A percentile compares a stretch with the other conserved stretches of the same genome.
Evolutionary conservation across 345 rosid species (phyloP).

Genomic region (Pseudoturritis turrita): DNA sequence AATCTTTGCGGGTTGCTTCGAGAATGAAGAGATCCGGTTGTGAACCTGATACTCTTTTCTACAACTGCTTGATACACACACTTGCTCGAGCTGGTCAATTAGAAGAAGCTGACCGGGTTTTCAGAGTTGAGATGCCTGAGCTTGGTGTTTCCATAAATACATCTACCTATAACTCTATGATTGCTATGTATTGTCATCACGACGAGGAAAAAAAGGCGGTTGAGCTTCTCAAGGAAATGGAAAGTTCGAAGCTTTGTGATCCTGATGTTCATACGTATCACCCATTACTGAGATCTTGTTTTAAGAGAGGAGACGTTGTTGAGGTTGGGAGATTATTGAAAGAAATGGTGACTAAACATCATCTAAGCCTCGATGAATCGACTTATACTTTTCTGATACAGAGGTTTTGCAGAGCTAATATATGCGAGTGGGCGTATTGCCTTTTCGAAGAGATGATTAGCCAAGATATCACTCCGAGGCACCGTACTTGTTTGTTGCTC

Average conservation of each 20-base stretch:
- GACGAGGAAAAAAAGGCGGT: slow-evolving; percentile 44
- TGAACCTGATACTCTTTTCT: slow-evolving; percentile 51
- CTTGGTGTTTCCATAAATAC: slow-evolving; percentile 40
- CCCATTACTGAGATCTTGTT: slow-evolving; percentile 63
- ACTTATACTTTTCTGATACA: slow-evolving; percentile 74
- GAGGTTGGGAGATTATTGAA: slow-evolving; percentile 52
- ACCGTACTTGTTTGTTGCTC: slow-evolving; percentile 58
- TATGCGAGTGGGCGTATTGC: slow-evolving; percentile 60
- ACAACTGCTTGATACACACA: slow-evolving; percentile 68
- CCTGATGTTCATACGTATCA: slow-evolving; percentile 73
- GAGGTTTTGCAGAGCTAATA: slow-evolving; percentile 62
- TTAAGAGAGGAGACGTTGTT: slow-evolving; percentile 56
- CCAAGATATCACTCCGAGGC: slow-evolving; percentile 59
- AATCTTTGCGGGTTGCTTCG: slow-evolving; percentile 46
- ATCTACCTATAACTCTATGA: slow-evolving; percentile 75
- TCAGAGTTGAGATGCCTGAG: slow-evolving; percentile 54
- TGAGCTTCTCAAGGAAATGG: slow-evolving; percentile 52
- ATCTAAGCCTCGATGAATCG: slow-evolving; percentile 71
- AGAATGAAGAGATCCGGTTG: slow-evolving; percentile 54
- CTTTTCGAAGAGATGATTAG: slow-evolving; percentile 72
- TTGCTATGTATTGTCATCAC: slow-evolving; percentile 67
- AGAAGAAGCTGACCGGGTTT: slow-evolving; percentile 51
- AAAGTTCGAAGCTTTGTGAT: slow-evolving; percentile 38
- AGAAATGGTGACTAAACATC: slow-evolving; percentile 70
- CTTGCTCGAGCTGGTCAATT: slow-evolving; percentile 56